Conservation (phyloP, 1,284 basidiomycete species). For the Microbotryum scabiosae region DNA sequence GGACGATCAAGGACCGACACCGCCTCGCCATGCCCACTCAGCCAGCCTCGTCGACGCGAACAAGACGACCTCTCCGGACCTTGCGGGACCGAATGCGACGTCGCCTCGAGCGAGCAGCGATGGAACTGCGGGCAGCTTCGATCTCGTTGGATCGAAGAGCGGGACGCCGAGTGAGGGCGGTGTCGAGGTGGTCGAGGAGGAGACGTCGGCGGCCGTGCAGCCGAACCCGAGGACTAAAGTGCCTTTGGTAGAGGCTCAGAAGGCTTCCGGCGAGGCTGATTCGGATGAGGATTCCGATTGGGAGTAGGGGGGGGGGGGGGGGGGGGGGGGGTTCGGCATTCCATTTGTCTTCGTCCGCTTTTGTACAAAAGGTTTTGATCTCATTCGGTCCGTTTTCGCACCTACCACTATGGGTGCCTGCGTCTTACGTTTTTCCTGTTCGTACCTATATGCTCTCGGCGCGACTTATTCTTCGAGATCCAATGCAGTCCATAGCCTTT, state of each 20-base stretch:
- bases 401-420: too few species aligned
- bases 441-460: too few species aligned
- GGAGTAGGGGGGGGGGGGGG: constrained; percentile 15
- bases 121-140: constrained; percentile 27
- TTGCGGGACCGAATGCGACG: background rate
- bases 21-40: background rate
- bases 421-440: too few species aligned
- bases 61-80: constrained; percentile 3
- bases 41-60: background rate
- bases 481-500: too few species aligned
- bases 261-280: background rate
- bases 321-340: too few species aligned
- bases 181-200: constrained; percentile 3
- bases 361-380: too few species aligned
- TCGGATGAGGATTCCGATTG: constrained; percentile 30
- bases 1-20: background rate
- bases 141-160: constrained; percentile 29
- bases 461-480: too few species aligned
- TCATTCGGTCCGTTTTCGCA: too few species aligned
- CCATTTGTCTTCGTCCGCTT: too few species aligned
- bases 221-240: background rate
- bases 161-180: constrained; percentile 20
- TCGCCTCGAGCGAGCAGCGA: constrained; percentile 22
- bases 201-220: background rate
- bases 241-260: background rate